Evolutionary conservation across 371 early-diverging fungal species (phyloP).

Genomic region (Mucor mucedo): DNA sequence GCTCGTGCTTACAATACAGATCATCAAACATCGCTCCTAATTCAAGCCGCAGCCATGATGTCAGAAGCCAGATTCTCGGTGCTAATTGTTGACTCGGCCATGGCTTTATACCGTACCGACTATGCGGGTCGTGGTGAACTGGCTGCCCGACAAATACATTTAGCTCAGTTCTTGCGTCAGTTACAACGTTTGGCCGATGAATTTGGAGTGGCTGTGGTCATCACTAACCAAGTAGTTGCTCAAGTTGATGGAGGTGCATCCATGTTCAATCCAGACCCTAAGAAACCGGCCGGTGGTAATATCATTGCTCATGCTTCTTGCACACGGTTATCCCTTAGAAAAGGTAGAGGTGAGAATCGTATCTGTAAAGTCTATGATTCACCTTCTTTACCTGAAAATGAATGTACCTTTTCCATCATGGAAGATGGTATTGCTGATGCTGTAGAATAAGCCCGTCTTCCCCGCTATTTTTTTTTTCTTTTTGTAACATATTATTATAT

Average conservation of each 20-base stretch:
- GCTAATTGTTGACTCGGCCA: constrained; percentile 98
- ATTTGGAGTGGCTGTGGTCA: constrained; percentile 98
- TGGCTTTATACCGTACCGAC: constrained; percentile 97
- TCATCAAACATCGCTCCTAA: constrained; percentile 92
- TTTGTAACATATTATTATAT: constrained; percentile 6
- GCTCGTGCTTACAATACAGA: constrained; percentile 98
- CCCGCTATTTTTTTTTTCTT: not conserved
- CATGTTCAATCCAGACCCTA: constrained; percentile 95
- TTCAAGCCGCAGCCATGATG: constrained; percentile 97
- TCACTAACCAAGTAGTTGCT: constrained; percentile 99
- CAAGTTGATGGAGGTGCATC: constrained; percentile 94
- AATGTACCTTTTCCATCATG: constrained; percentile 70
- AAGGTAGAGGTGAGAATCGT: constrained; percentile 84
- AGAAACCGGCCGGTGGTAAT: constrained; percentile 99
- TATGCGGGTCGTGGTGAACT: constrained; percentile 98
- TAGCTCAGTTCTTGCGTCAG: constrained; percentile 92
- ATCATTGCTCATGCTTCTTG: constrained; percentile 99
- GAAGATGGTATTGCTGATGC: constrained; percentile 70
- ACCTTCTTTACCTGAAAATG: constrained; percentile 80
- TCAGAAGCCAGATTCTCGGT: constrained; percentile 86
- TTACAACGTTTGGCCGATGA: constrained; percentile 95
- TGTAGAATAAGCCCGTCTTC: constrained; percentile 42
- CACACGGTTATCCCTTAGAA: constrained; percentile 77
- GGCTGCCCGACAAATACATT: constrained; percentile 95
- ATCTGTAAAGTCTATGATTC: constrained; percentile 90